These are phyloP conservation scores for Apiospora kogelbergensis DNA, from an alignment of 2,329 filamentous ascomycete genomes.

Conservation along the genomic window DNA sequence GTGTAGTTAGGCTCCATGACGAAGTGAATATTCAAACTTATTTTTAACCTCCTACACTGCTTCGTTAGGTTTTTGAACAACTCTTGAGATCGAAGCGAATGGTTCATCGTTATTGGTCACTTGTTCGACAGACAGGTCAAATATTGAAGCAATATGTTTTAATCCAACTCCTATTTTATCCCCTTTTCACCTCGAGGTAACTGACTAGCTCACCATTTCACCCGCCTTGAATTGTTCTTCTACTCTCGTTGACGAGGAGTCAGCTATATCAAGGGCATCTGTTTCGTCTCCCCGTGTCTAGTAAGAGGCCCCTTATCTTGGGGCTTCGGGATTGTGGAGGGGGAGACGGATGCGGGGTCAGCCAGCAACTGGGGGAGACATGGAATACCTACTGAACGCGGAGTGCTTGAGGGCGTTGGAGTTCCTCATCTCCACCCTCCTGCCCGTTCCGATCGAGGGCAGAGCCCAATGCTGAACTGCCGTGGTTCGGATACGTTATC, in stretches of 20 bases:
- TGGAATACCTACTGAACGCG: neutral
- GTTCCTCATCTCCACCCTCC: neutral
- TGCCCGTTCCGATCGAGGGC: neutral
- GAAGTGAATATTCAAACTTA: neutral
- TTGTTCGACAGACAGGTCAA: neutral
- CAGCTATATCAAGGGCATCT: neutral
- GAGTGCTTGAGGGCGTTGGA: neutral
- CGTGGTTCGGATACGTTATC: neutral
- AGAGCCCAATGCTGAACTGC: neutral
- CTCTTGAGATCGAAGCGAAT: neutral
- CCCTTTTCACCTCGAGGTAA: neutral
- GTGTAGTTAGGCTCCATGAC: neutral
- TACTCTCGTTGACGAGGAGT: neutral
- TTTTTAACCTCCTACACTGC: neutral
- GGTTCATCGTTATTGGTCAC: neutral
- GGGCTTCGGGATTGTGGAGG: neutral
- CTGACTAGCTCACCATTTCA: neutral
- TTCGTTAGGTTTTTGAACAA: neutral
- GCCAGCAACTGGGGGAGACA: neutral
- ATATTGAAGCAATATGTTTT: neutral
- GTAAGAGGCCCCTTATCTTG: neutral
- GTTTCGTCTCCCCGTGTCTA: neutral
- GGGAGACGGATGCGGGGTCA: neutral
- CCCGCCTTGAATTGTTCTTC: neutral
- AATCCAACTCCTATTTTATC: neutral